These are phyloP conservation scores for Eimeria mitis DNA, from an alignment of 169 alveolate genomes.

Conservation along the genomic window DNA sequence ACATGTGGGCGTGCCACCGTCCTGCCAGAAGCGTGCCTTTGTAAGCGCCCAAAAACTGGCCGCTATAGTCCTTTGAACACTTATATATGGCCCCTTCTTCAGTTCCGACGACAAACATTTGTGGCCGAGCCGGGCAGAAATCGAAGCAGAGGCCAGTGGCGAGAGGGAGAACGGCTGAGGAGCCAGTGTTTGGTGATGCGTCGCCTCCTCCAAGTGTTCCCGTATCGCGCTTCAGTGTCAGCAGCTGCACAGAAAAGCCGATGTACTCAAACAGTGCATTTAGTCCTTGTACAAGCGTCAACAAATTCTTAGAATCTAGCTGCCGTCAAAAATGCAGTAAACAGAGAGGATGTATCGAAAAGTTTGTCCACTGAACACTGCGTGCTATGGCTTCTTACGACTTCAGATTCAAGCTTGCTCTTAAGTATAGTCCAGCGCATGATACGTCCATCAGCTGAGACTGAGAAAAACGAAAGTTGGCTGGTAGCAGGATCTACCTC, in stretches of 20 bases:
- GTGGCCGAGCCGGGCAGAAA: conserved; percentile 89
- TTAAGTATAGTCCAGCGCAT: conserved; percentile 96
- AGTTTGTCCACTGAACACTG: background rate
- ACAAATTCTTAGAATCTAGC: background rate
- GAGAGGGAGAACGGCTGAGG: conserved; percentile 64
- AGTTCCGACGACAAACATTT: conserved; percentile 96
- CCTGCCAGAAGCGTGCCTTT: conserved; percentile 88
- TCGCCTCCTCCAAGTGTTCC: conserved; percentile 36
- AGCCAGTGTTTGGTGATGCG: conserved; percentile 17
- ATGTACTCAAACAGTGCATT: background rate
- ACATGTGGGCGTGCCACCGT: background rate
- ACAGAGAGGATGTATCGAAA: background rate
- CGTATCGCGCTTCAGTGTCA: conserved; percentile 68
- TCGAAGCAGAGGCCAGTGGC: conserved; percentile 95
- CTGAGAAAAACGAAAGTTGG: conserved; percentile 92
- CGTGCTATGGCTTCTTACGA: conserved; percentile 82
- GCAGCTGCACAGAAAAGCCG: background rate
- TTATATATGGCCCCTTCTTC: conserved; percentile 97
- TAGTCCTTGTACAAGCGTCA: background rate
- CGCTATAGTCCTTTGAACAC: conserved; percentile 96
- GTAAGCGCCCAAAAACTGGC: conserved; percentile 94
- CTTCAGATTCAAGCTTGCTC: conserved; percentile 96
- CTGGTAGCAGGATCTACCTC: conserved; percentile 77
- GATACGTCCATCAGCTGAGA: conserved; percentile 96
- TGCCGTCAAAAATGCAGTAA: background rate